A percentile compares a stretch with the other conserved stretches of the same genome.
Evolutionary conservation across 345 rosid genomes (phyloP).

Genomic region (Cardamine chenopodiifolia): DNA sequence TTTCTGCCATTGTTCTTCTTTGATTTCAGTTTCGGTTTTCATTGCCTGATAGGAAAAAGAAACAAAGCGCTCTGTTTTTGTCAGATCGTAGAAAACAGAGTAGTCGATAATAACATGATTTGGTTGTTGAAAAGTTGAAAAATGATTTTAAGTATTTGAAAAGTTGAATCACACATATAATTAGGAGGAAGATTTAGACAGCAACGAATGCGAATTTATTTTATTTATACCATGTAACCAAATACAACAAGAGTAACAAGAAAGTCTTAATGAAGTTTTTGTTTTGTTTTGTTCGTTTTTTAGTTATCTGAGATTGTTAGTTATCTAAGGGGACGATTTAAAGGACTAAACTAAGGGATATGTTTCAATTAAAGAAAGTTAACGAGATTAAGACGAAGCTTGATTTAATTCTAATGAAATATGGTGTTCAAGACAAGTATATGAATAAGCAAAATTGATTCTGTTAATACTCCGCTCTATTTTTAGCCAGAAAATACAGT

Average conservation of each 20-base stretch:
- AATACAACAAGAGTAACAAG: slow-evolving; percentile 13
- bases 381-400: no score
- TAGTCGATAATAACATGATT: background rate
- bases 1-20: slow-evolving; percentile 16
- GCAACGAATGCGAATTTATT: background rate
- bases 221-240: slow-evolving; percentile 13
- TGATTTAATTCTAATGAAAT: no score
- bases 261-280: background rate
- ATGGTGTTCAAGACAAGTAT: background rate
- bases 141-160: background rate
- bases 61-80: slow-evolving; percentile 20
- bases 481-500: slow-evolving; percentile 3
- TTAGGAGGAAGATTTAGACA: background rate
- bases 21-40: slow-evolving; percentile 23
- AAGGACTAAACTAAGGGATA: slow-evolving; percentile 26
- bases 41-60: background rate
- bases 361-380: no score
- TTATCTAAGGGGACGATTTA: slow-evolving; percentile 1
- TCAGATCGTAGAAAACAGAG: background rate
- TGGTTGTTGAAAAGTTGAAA: no score
- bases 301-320: no score
- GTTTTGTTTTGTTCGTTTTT: slow-evolving; percentile 4
- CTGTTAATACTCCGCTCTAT: slow-evolving; percentile 4
- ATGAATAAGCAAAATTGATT: background rate
- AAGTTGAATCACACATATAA: background rate